A percentile compares a stretch with the other conserved stretches of the same genome.
phyloP scores from a whole-genome alignment of 192 early-diverging fungal genomes.

The Coemansia sp. region DNA sequence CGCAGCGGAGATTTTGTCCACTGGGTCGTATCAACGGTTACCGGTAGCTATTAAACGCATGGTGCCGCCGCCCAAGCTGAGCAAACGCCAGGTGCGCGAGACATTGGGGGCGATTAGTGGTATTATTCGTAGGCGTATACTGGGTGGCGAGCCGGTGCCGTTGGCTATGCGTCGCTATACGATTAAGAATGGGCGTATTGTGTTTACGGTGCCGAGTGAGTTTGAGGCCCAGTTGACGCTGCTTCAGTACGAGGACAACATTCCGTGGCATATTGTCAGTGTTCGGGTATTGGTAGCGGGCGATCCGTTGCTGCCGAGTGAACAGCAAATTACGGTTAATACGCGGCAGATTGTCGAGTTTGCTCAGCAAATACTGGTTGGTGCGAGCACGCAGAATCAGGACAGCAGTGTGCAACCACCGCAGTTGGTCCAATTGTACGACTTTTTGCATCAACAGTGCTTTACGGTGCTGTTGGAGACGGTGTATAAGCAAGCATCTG shows the following conservation, averaged over 20 bases:
- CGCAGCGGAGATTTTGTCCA: conserved; percentile 82
- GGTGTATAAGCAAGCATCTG: conserved; percentile 59
- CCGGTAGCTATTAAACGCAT: conserved; percentile 72
- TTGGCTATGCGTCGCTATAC: conserved; percentile 61
- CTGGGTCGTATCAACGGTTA: conserved; percentile 77
- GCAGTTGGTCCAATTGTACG: conserved; percentile 70
- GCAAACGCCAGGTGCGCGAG: conserved; percentile 59
- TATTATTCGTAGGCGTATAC: conserved; percentile 68
- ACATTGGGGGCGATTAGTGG: conserved; percentile 66
- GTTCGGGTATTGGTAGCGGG: conserved; percentile 65
- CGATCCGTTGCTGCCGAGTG: conserved; percentile 15
- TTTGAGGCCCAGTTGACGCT: conserved; percentile 70
- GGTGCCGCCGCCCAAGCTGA: conserved; percentile 60
- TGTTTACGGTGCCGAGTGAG: conserved; percentile 62
- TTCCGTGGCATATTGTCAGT: conserved; percentile 72
- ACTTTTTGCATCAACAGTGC: conserved; percentile 69
- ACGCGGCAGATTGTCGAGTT: conserved; percentile 28
- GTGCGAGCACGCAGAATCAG: not conserved
- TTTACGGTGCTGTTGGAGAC: conserved; percentile 68
- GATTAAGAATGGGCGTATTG: conserved; percentile 69
- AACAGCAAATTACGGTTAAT: conserved; percentile 35
- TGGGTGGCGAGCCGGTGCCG: conserved; percentile 72
- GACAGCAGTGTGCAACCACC: conserved; percentile 34
- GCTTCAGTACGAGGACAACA: conserved; percentile 54
- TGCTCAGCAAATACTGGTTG: conserved; percentile 34